phyloP scores from a whole-genome alignment of 306 rosid genomes.

The Corylus avellana region DNA sequence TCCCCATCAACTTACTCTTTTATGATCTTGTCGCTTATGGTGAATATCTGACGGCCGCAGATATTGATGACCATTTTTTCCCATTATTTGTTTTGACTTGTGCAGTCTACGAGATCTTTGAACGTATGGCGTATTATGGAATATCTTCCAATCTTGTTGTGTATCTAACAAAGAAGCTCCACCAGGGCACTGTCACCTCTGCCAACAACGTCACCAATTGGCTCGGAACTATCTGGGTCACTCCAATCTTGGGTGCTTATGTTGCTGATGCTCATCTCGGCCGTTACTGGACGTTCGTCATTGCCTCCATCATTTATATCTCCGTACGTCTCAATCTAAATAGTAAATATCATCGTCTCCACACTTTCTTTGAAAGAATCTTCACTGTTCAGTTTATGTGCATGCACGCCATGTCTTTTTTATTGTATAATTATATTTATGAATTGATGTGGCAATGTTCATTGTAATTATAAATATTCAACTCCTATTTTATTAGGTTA shows the following conservation, averaged over 20 bases:
- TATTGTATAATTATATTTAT: too few relatives aligned
- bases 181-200: conserved; percentile 44
- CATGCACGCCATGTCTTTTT: too few relatives aligned
- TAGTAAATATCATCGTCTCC: too few relatives aligned
- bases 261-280: conserved; percentile 84
- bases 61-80: background rate
- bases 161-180: conserved; percentile 45
- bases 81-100: background rate
- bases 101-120: conserved; percentile 56
- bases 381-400: too few relatives aligned
- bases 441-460: too few relatives aligned
- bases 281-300: conserved; percentile 71
- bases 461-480: too few relatives aligned
- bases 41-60: background rate
- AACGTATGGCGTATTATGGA: conserved; percentile 46
- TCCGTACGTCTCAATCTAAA: conserved; percentile 30
- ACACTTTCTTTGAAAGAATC: background rate
- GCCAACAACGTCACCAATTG: conserved; percentile 58
- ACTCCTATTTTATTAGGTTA: too few relatives aligned
- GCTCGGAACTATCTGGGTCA: conserved; percentile 72
- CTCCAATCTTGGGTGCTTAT: conserved; percentile 84
- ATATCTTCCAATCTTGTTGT: conserved; percentile 43
- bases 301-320: conserved; percentile 55
- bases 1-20: background rate
- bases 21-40: too few relatives aligned